Evolutionary conservation across 768 basidiomycete species (phyloP).

Genomic region (Steccherinum ochraceum): DNA sequence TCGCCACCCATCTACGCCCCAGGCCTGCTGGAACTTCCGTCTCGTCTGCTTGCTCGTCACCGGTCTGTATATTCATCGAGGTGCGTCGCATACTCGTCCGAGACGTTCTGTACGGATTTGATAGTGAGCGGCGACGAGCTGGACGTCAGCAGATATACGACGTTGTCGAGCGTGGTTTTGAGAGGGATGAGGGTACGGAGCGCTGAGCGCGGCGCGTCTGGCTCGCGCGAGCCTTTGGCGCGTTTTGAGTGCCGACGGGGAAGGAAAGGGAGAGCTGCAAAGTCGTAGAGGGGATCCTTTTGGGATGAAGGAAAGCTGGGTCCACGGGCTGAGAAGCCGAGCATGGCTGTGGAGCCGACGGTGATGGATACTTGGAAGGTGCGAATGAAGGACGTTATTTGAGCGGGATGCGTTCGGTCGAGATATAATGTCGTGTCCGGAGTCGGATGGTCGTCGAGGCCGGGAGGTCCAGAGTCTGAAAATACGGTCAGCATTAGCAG

Average conservation of each 20-base stretch:
- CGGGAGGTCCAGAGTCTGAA: too few relatives aligned
- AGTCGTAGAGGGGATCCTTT: slow-evolving; percentile 4
- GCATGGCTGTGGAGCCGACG: slow-evolving; percentile 6
- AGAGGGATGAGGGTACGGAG: slow-evolving; percentile 10
- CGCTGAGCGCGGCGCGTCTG: neutral
- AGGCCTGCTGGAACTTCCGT: slow-evolving; percentile 9
- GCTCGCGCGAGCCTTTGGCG: neutral
- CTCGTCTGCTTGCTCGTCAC: slow-evolving; percentile 11
- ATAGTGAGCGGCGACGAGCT: slow-evolving; percentile 14
- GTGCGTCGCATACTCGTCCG: slow-evolving; percentile 14
- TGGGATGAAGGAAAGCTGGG: slow-evolving; percentile 1
- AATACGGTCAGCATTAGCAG: too few relatives aligned
- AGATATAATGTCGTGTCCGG: slow-evolving; percentile 7
- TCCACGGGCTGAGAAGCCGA: slow-evolving; percentile 16
- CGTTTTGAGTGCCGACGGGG: slow-evolving; percentile 11
- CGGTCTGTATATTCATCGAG: slow-evolving; percentile 11
- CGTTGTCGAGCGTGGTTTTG: slow-evolving; percentile 9
- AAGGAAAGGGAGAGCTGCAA: slow-evolving; percentile 17
- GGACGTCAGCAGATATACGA: slow-evolving; percentile 14
- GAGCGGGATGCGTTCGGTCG: slow-evolving; percentile 11
- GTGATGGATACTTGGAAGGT: slow-evolving; percentile 11
- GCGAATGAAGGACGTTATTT: slow-evolving; percentile 9
- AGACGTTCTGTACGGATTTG: slow-evolving; percentile 18
- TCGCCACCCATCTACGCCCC: slow-evolving; percentile 17
- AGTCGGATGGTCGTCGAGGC: too few relatives aligned